Conservation (phyloP, 768 basidiomycete species). For the Lactarius hatsudake region DNA sequence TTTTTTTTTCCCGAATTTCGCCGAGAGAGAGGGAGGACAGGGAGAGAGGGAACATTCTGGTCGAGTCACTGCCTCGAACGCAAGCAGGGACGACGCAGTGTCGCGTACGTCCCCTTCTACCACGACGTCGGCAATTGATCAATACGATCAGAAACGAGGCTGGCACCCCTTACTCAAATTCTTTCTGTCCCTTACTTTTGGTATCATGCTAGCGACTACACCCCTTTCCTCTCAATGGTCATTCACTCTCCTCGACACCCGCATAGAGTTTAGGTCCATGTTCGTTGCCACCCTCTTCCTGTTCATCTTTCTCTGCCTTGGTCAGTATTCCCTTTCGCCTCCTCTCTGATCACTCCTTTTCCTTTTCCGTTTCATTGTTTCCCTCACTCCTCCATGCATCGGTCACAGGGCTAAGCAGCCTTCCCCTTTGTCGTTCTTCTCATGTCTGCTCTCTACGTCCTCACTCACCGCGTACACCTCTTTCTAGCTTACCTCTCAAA, state of each 20-base stretch:
- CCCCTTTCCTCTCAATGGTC: conserved; percentile 45
- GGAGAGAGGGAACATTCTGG: background rate
- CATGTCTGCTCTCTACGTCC: conserved; percentile 22
- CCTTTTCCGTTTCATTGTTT: conserved; percentile 12
- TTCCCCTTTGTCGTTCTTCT: background rate
- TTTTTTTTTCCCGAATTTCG: background rate
- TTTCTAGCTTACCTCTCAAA: conserved; percentile 88
- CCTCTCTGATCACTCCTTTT: conserved; percentile 11
- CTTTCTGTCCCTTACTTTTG: conserved; percentile 18
- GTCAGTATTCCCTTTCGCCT: conserved; percentile 42
- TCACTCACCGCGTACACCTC: conserved; percentile 25
- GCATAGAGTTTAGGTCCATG: conserved; percentile 66
- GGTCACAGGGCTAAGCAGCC: conserved; percentile 4
- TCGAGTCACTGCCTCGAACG: background rate
- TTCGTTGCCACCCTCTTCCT: conserved; percentile 67
- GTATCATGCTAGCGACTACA: conserved; percentile 18
- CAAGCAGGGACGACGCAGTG: conserved; percentile 13
- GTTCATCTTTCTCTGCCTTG: conserved; percentile 68
- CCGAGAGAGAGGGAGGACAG: background rate
- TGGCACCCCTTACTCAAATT: conserved; percentile 9
- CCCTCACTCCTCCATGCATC: conserved; percentile 20
- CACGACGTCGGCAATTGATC: conserved; percentile 18
- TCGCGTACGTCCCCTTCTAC: conserved; percentile 18
- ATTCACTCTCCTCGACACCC: conserved; percentile 45
- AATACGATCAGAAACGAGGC: conserved; percentile 8